Evolutionary conservation across 2,329 filamentous ascomycete genomes (phyloP), one percentile per base, ranked within the genome.

Genomic region (Aspergillus fructus): DNA sequence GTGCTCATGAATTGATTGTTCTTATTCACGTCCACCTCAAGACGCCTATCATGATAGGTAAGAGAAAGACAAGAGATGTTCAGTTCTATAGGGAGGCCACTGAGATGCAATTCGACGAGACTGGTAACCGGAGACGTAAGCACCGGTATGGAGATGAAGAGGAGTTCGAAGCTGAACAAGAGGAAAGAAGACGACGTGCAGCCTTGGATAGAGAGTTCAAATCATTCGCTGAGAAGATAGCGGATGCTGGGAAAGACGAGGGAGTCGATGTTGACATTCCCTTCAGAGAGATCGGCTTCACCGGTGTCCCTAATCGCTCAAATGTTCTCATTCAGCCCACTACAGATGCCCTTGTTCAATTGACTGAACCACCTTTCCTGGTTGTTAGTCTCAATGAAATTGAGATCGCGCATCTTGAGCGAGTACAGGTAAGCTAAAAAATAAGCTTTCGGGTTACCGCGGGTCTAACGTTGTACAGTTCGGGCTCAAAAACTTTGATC

Each of bases 41-140:
- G 78, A 96, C 97, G 61, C 94, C 94, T 3, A 97, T 99, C 72
- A 92, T 99, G 75, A 90, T 99, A 62, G 94, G 94, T 60, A 97
- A 96, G 83, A 96, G 96, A 80, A 99, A 99, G 85, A 96, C 94
- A 11, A 97, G 94, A 79, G 96, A 99, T 73, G 90, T 99, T 1
- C 96, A 99, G 68, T 99, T 99, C 77, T 97, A 97, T 71, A 87
- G 94, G 53, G 94, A 99, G 78, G 94, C 94, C 3, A 97, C 94
- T 0, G 94, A 99, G 66, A 97, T 99, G 74, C 92, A 96, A 70
- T 97, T 99, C 66, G 94, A 99, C 69, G 94, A 99, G 78, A 99
- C 94, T 48, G 96, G 94, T 65, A 99, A 97, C 77, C 86, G 96
- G 62, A 96, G 97, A 79, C 90, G 94, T 64, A 97, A 97, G 78